Percentiles rank a stretch among this genome's conserved stretches.
Conservation (phyloP, 495 filamentous ascomycete species). For the Penicillium goetzii region DNA sequence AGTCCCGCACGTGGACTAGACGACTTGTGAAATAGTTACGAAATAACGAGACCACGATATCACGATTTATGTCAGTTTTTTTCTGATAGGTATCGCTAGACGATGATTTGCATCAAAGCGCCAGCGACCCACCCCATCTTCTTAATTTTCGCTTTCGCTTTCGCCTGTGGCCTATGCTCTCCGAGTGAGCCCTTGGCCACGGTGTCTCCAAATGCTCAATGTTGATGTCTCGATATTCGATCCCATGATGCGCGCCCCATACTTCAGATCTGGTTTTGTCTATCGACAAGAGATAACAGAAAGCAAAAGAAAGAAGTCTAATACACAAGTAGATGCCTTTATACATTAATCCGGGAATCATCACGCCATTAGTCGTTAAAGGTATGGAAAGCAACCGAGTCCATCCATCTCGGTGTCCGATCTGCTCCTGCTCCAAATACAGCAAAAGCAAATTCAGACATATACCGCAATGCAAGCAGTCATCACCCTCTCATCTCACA, state of each 20-base stretch:
- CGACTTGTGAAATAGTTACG: background rate
- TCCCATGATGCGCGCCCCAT: background rate
- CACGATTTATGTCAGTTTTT: background rate
- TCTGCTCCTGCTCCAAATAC: too few species aligned
- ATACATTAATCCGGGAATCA: slow-evolving; percentile 21
- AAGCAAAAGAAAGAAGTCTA: background rate
- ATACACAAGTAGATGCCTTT: slow-evolving; percentile 14
- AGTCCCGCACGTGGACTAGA: background rate
- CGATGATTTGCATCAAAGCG: background rate
- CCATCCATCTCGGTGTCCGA: background rate
- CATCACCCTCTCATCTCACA: background rate
- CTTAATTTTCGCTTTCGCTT: background rate
- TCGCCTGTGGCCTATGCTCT: background rate
- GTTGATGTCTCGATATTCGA: background rate
- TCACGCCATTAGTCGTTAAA: slow-evolving; percentile 25
- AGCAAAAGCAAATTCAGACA: too few species aligned
- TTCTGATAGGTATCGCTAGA: background rate
- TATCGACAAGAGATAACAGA: background rate
- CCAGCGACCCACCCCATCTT: background rate
- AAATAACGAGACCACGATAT: background rate
- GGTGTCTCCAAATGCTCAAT: background rate
- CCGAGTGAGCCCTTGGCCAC: background rate
- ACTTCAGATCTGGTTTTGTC: background rate
- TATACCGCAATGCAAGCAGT: too few species aligned
- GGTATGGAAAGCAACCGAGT: background rate